Evolutionary conservation across 2,329 filamentous ascomycete species (phyloP), one percentile per base, ranked within the genome.

Genomic region (Ophiocordyceps camponoti-rufipedis): DNA sequence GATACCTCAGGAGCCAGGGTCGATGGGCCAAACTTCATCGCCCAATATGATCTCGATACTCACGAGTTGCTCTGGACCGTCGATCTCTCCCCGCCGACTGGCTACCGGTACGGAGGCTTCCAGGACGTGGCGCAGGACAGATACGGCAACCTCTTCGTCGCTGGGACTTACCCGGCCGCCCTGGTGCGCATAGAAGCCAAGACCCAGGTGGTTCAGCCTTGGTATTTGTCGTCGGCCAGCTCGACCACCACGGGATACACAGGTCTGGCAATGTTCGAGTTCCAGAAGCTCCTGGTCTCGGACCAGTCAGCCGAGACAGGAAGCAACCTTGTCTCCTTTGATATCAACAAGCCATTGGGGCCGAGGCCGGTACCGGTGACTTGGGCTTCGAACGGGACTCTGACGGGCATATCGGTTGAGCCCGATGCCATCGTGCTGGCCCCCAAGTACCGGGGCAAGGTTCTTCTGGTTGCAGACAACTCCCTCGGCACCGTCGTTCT

Each of bases 101-200:
- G 48, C 0, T 58, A 58, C 4, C 47, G 45, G 0, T 66, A 63
- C 49, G 58, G 61, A 19, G 64, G 60, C 8, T 63, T 57, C 32
- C 63, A 66, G 47, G 64, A 67, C 46, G 53, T 64, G 4, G 62
- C 60, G 40, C 57, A 60, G 45, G 63, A 65, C 43, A 33, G 43
- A 1, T 48, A 50, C 5, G 62, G 62, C 12, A 62, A 62, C 52
- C 56, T 58, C 1, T 67, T 59, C 44, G 58, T 61, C 4, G 51
- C 65, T 1, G 62, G 64, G 41, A 64, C 61, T 0, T 66, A 52
- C 11, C 62, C 63, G 0, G 58, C 60, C 13, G 60, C 57, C 7
- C 54, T 67, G 13, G 47, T 64, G 42, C 56, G 57, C 12, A 55
- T 63, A 10, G 54, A 53, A 28, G 43, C 55, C 28, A 50, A 59